Evolutionary conservation across 1,139 yeast genomes (phyloP).

Genomic region (Lodderomyces oxycetoniae): DNA sequence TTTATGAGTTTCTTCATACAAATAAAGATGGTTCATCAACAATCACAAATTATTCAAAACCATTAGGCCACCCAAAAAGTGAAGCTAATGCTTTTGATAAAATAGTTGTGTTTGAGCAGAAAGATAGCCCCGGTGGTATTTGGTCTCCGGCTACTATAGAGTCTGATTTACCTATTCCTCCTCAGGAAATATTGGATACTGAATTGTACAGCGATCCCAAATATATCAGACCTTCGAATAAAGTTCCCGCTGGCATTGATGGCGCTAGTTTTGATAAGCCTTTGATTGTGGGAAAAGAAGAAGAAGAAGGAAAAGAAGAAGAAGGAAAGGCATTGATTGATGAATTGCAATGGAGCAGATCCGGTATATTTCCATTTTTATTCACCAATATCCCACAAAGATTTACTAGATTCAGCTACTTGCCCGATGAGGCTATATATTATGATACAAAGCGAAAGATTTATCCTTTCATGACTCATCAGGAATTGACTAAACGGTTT

Average conservation of each 20-base stretch:
- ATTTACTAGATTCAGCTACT: constrained; percentile 40
- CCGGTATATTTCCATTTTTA: constrained; percentile 40
- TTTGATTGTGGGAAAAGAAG: constrained; percentile 10
- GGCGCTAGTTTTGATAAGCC: constrained; percentile 19
- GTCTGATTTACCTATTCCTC: constrained; percentile 27
- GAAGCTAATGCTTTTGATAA: constrained; percentile 22
- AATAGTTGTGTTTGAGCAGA: constrained; percentile 33
- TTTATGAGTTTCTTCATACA: constrained; percentile 34
- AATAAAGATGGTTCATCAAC: constrained; percentile 27
- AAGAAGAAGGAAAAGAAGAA: neutral
- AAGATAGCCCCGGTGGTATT: constrained; percentile 30
- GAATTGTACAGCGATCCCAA: constrained; percentile 25
- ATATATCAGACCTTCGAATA: constrained; percentile 20
- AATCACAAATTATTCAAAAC: constrained; percentile 18
- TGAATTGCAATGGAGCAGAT: constrained; percentile 34
- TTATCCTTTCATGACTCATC: constrained; percentile 39
- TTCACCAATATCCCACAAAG: constrained; percentile 46
- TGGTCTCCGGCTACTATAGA: constrained; percentile 26
- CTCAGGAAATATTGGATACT: constrained; percentile 26
- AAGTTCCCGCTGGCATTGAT: constrained; percentile 17
- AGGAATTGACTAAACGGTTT: constrained; percentile 31
- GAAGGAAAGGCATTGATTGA: constrained; percentile 8
- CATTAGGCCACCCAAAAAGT: constrained; percentile 1
- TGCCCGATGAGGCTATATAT: constrained; percentile 27
- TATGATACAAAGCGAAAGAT: constrained; percentile 22